Evolutionary conservation across 2,329 filamentous ascomycete genomes (phyloP), one percentile per base, ranked within the genome.

Genomic region (Fusarium foetens): DNA sequence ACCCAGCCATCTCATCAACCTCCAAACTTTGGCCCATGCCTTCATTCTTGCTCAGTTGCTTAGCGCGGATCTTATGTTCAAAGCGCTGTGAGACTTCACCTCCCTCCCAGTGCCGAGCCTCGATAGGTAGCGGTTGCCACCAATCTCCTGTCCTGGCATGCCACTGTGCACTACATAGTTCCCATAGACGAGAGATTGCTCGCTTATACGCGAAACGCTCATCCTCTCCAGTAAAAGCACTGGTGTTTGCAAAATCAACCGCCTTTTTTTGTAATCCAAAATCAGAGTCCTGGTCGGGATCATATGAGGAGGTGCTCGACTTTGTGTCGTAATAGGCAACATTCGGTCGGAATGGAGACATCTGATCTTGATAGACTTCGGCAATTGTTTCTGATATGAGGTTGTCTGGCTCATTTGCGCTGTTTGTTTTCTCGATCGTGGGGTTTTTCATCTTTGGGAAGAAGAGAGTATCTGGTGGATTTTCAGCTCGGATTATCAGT

Each of bases 171-270:
- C 92, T 89, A 79, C 93, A 95, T 78, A 96, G 89, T 81, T 96
- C 93, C 93, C 93, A 96, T 6, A 96, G 83, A n/a, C 93, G 84
- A 72, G 91, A 93, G 46, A 89, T 86, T 4, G 93, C 93, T 29
- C 93, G 86, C 80, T 93, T 93, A 75, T 94, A 95, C 0, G 93
- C 93, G 78, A 96, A 96, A 17, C 89, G 86, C 80, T 95, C 93
- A 79, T 95, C 93, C 78, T 95, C 92, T 17, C 93, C 93, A 0
- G 92, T 95, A 76, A 95, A 92, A 0, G 88, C 89, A 16, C 86
- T 84, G 1, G 91, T 87, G 70, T 91, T 90, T 54, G 85, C 88
- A 77, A 95, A 96, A 77, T 95, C 88, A n/a, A 88, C 80, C 13
- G 43, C 58, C n/a, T 73, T 77, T 43, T 75, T 75, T 71, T 80